Conservation (phyloP, 306 rosid genomes). For the Prunus armeniaca region DNA sequence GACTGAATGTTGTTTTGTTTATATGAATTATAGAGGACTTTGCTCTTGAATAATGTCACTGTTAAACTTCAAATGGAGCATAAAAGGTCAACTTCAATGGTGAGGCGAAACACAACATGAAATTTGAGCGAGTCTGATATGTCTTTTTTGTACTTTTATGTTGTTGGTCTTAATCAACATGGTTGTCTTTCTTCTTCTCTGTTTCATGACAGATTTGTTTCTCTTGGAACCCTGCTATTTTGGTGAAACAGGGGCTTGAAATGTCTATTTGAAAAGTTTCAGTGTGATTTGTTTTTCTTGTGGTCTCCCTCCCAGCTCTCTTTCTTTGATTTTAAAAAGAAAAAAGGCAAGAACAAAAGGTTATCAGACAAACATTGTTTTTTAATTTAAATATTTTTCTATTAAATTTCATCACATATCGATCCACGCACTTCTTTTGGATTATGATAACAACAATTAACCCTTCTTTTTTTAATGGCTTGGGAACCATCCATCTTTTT, state of each 20-base stretch:
- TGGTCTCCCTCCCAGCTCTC: no score
- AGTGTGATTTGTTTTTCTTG: no score
- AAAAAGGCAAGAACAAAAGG: no score
- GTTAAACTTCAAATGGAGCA: background rate
- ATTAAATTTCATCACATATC: no score
- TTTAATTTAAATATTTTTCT: no score
- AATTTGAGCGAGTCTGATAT: background rate
- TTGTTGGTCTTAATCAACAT: background rate
- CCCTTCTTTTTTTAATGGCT: no score
- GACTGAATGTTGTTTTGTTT: constrained; percentile 24
- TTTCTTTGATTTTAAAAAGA: no score
- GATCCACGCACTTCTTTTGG: no score
- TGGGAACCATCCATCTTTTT: no score
- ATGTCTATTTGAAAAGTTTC: no score
- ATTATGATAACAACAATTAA: no score
- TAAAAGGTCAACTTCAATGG: background rate
- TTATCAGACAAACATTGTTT: no score
- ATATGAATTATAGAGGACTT: background rate
- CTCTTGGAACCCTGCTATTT: background rate
- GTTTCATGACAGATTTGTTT: background rate
- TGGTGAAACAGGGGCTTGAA: background rate
- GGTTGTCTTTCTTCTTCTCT: background rate
- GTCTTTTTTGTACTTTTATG: background rate
- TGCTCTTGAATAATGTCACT: background rate
- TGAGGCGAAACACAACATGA: background rate